A percentile compares a stretch with the other conserved stretches of the same genome.
phyloP scores from a whole-genome alignment of 2,329 filamentous ascomycete species.

The Purpureocillium lavendulum region DNA sequence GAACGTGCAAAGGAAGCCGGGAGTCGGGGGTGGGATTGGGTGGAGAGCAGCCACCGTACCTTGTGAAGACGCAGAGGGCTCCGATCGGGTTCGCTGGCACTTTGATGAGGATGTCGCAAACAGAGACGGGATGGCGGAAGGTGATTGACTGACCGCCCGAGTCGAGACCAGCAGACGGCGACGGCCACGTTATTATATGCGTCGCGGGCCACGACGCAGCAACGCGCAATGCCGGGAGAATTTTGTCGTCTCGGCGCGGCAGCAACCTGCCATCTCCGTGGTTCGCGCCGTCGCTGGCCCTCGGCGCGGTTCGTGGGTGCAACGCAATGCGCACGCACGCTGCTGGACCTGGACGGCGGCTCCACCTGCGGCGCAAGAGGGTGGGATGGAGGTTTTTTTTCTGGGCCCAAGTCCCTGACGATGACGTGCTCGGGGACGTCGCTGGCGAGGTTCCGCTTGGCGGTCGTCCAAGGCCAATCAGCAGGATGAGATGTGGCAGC shows the following conservation, averaged over 20 bases:
- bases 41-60: neutral
- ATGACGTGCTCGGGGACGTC: conserved; percentile 7
- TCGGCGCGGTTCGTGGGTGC: too few species aligned
- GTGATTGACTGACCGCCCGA: too few species aligned
- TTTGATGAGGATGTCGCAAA: too few species aligned
- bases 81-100: too few species aligned
- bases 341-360: neutral
- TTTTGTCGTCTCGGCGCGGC: too few species aligned
- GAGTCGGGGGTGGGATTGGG: neutral
- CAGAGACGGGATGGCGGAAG: too few species aligned
- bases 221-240: too few species aligned
- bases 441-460: conserved; percentile 1
- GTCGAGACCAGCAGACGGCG: too few species aligned
- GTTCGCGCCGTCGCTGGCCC: neutral
- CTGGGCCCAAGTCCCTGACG: conserved; percentile 1
- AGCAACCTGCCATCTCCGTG: neutral
- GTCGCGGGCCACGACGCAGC: too few species aligned
- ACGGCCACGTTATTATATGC: too few species aligned
- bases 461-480: neutral
- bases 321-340: too few species aligned
- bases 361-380: conserved; percentile 1
- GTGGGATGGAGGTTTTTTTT: conserved; percentile 2
- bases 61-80: too few species aligned
- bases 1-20: conserved; percentile 5
- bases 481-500: neutral